Evolutionary conservation across 495 filamentous ascomycete species (phyloP).

Genomic region (Penicillium ochrochloron): DNA sequence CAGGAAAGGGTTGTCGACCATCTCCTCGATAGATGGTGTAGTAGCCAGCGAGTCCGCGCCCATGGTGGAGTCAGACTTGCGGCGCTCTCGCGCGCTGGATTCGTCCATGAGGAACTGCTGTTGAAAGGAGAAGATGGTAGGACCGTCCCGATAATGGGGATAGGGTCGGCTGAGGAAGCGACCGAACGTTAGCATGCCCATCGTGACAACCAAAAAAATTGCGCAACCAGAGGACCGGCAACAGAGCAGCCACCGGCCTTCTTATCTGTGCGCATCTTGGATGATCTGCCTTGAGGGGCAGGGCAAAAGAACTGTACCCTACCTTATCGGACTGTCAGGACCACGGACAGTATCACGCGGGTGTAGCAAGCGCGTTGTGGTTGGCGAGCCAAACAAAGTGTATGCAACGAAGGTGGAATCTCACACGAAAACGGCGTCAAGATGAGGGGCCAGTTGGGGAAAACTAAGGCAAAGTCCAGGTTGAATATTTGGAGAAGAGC

Average conservation of each 20-base stretch:
- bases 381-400: constrained; percentile 21
- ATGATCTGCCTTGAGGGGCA: constrained; percentile 2
- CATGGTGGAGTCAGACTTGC: constrained; percentile 34
- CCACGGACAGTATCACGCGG: constrained; percentile 22
- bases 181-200: constrained; percentile 51
- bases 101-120: constrained; percentile 51
- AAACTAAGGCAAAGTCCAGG: background rate
- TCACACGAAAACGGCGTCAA: constrained; percentile 14
- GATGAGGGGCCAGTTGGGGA: constrained; percentile 1
- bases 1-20: constrained; percentile 18
- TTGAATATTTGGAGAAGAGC: background rate
- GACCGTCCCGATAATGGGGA: constrained; percentile 44
- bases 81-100: constrained; percentile 28
- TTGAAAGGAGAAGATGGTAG: constrained; percentile 50
- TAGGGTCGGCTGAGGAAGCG: constrained; percentile 52
- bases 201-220: constrained; percentile 19
- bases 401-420: constrained; percentile 7
- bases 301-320: constrained; percentile 12
- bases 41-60: constrained; percentile 36
- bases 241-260: constrained; percentile 2
- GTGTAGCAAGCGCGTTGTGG: constrained; percentile 13
- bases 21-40: constrained; percentile 26
- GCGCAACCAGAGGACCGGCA: background rate
- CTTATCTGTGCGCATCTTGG: constrained; percentile 12
- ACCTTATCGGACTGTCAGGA: constrained; percentile 25